Evolutionary conservation across 2,329 filamentous ascomycete genomes (phyloP).

Genomic region (Huntiella abstrusa): DNA sequence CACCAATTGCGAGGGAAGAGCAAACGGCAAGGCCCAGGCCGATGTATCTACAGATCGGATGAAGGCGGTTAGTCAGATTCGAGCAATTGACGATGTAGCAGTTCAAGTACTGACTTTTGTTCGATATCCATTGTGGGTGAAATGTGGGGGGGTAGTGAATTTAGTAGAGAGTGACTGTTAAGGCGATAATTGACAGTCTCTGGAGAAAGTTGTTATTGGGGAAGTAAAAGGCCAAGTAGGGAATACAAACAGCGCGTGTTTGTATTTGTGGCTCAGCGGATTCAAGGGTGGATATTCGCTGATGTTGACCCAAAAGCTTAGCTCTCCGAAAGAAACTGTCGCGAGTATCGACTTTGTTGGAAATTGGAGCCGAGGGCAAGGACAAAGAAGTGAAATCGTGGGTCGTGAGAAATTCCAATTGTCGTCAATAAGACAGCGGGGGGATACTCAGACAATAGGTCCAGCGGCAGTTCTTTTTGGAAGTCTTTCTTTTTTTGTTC

Average conservation of each 20-base stretch:
- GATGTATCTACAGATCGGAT: slow-evolving; percentile 41
- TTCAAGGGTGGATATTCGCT: background rate
- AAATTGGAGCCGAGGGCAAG: background rate
- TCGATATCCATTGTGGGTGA: slow-evolving; percentile 7
- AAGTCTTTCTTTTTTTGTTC: background rate
- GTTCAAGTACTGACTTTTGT: slow-evolving; percentile 9
- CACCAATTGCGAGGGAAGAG: slow-evolving; percentile 62
- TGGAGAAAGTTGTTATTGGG: background rate
- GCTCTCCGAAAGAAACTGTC: background rate
- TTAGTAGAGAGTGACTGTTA: background rate
- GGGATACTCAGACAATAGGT: background rate
- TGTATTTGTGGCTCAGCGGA: background rate
- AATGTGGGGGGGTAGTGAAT: too few species aligned
- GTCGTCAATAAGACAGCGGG: background rate
- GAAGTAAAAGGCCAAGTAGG: slow-evolving; percentile 1
- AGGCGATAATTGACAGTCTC: background rate
- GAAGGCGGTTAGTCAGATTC: background rate
- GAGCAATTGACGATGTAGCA: background rate
- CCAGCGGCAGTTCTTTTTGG: background rate
- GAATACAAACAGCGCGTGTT: background rate
- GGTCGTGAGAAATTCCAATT: background rate
- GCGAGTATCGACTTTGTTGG: too few species aligned
- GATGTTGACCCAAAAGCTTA: background rate
- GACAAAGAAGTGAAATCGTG: background rate
- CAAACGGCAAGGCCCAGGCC: slow-evolving; percentile 57